A percentile compares a stretch with the other conserved stretches of the same genome.
Evolutionary conservation across 2,329 filamentous ascomycete species (phyloP).

Genomic region (Cercospora berteroae): DNA sequence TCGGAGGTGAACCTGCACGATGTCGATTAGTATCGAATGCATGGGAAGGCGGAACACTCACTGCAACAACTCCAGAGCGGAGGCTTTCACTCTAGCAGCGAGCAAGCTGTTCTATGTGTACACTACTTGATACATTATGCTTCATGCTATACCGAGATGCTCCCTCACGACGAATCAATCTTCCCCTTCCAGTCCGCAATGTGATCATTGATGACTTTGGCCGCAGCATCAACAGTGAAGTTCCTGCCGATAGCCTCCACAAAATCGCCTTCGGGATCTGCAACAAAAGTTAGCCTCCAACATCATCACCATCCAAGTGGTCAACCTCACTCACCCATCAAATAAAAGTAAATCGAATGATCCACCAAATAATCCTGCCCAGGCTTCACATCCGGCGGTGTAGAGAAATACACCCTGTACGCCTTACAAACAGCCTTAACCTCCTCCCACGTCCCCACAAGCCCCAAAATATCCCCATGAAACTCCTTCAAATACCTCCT

Average conservation of each 20-base stretch:
- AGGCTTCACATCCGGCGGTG: conserved; percentile 79
- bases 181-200: conserved; percentile 72
- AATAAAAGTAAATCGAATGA: conserved; percentile 98
- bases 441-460: conserved; percentile 91
- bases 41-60: background rate
- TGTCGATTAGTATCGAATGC: background rate
- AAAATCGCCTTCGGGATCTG: conserved; percentile 94
- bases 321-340: conserved; percentile 67
- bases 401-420: conserved; percentile 96
- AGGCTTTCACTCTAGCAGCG: background rate
- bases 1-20: background rate
- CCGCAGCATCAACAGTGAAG: conserved; percentile 83
- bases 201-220: conserved; percentile 80
- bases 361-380: conserved; percentile 97
- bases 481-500: conserved; percentile 88
- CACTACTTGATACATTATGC: conserved; percentile 8
- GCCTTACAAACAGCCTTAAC: conserved; percentile 93
- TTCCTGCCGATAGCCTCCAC: conserved; percentile 95
- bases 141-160: background rate
- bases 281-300: background rate
- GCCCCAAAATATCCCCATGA: conserved; percentile 77
- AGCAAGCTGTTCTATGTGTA: background rate
- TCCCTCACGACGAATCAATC: conserved; percentile 45
- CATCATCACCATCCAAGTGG: background rate
- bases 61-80: background rate